Conservation (phyloP, 2,329 filamentous ascomycete genomes). For the Colletotrichum zoysiae region DNA sequence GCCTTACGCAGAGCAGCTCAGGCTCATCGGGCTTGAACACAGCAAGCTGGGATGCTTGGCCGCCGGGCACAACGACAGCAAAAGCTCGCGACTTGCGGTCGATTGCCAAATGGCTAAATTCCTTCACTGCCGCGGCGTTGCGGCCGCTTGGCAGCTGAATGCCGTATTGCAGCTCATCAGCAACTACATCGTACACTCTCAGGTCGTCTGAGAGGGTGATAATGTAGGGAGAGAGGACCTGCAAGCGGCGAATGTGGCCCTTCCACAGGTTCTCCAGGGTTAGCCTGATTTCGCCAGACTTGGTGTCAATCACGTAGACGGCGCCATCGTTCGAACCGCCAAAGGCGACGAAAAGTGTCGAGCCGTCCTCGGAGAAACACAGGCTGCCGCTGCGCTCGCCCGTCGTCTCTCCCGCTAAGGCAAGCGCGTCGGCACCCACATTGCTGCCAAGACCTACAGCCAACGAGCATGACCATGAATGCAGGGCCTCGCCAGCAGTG, state of each 20-base stretch:
- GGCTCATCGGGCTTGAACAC: slow-evolving; percentile 75
- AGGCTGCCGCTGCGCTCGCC: slow-evolving; percentile 71
- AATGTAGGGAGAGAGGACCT: slow-evolving; percentile 79
- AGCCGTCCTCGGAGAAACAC: slow-evolving; percentile 86
- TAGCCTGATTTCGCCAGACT: slow-evolving; percentile 74
- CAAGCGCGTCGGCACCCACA: slow-evolving; percentile 51
- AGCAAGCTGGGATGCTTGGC: slow-evolving; percentile 66
- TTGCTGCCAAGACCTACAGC: slow-evolving; percentile 45
- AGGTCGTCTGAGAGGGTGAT: slow-evolving; percentile 81
- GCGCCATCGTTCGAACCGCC: slow-evolving; percentile 68
- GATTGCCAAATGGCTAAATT: slow-evolving; percentile 77
- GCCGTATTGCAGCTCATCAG: slow-evolving; percentile 78
- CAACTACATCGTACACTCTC: slow-evolving; percentile 86
- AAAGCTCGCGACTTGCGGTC: slow-evolving; percentile 75
- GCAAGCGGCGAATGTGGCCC: slow-evolving; percentile 74
- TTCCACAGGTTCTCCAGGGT: slow-evolving; percentile 77
- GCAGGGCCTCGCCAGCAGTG: slow-evolving; percentile 67
- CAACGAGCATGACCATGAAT: slow-evolving; percentile 79
- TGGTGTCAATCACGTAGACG: slow-evolving; percentile 82
- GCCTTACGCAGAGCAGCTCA: slow-evolving; percentile 69
- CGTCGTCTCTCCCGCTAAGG: slow-evolving; percentile 46
- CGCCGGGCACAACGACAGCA: slow-evolving; percentile 68
- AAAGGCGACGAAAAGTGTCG: slow-evolving; percentile 79
- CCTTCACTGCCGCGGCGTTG: slow-evolving; percentile 47
- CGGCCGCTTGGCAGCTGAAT: slow-evolving; percentile 64